A percentile compares a stretch with the other conserved stretches of the same genome.
Conservation (phyloP, 1,284 basidiomycete genomes). For the Gastroboletus turbinatus region DNA sequence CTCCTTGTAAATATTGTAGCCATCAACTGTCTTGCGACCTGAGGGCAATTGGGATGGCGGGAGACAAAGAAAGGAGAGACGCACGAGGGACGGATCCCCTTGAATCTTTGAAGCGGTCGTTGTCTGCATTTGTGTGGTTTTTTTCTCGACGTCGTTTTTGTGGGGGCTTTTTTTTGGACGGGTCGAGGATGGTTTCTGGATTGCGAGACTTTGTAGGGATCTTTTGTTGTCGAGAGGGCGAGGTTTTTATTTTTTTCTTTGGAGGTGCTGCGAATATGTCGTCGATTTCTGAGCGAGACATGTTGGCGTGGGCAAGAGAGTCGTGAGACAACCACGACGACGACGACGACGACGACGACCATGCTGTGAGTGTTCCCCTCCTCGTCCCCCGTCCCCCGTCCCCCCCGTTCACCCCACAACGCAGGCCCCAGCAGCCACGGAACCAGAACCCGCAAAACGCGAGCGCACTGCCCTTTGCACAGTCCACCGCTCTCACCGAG, state of each 20-base stretch:
- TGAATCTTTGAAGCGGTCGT: conserved; percentile 71
- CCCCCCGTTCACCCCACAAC: conserved; percentile 3
- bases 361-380: conserved; percentile 38
- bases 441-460: conserved; percentile 25
- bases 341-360: conserved; percentile 11
- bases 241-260: conserved; percentile 41
- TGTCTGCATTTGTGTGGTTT: conserved; percentile 37
- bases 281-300: conserved; percentile 72
- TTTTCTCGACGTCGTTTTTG: conserved; percentile 25
- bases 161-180: conserved; percentile 17
- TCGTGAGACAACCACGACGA: conserved; percentile 23
- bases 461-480: conserved; percentile 17
- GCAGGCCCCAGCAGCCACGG: conserved; percentile 40
- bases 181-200: conserved; percentile 28
- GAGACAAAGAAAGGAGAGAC: conserved; percentile 33
- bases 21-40: conserved; percentile 86
- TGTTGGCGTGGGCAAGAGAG: conserved; percentile 18
- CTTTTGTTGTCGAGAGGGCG: conserved; percentile 23
- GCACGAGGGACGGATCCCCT: conserved; percentile 71
- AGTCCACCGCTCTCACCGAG: conserved; percentile 17
- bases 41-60: conserved; percentile 14
- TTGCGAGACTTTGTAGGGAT: conserved; percentile 11
- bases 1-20: conserved; percentile 83
- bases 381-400: background rate
- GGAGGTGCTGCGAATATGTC: conserved; percentile 63